phyloP scores from a whole-genome alignment of 2,329 filamentous ascomycete genomes.

The Aspergillus melleus region DNA sequence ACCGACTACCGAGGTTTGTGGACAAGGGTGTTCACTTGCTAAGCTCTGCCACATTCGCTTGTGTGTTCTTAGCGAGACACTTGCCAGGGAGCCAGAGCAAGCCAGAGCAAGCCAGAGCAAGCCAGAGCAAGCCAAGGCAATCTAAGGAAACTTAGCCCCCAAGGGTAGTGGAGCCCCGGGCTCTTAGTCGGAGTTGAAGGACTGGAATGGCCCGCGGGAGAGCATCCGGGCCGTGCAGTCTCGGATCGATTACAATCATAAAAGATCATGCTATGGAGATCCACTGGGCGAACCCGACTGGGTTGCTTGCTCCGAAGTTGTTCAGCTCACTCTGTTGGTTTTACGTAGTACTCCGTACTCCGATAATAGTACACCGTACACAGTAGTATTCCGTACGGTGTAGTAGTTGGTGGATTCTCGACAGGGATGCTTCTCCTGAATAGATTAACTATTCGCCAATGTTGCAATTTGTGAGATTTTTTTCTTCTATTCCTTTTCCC shows the following conservation, averaged over 20 bases:
- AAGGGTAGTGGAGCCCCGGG: background rate
- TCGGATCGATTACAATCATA: background rate
- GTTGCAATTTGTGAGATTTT: background rate
- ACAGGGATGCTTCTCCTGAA: background rate
- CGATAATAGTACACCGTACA: no score
- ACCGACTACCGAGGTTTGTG: background rate
- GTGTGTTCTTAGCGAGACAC: background rate
- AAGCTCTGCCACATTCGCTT: background rate
- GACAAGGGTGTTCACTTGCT: background rate
- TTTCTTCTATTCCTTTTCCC: background rate
- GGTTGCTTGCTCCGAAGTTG: background rate
- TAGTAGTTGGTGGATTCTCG: no score
- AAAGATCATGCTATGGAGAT: background rate
- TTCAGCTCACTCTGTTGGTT: background rate
- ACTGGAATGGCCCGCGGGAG: background rate
- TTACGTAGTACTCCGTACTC: no score
- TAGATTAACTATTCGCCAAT: background rate
- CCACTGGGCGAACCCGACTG: background rate
- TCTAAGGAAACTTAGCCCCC: background rate
- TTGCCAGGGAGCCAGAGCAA: background rate
- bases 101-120: background rate
- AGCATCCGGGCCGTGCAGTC: background rate
- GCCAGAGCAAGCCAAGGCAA: background rate
- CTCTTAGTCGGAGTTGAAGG: background rate
- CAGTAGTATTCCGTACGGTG: no score